These are phyloP conservation scores for Ophiosphaerella herpotricha DNA, from an alignment of 2,329 filamentous ascomycete species.

Conservation along the genomic window DNA sequence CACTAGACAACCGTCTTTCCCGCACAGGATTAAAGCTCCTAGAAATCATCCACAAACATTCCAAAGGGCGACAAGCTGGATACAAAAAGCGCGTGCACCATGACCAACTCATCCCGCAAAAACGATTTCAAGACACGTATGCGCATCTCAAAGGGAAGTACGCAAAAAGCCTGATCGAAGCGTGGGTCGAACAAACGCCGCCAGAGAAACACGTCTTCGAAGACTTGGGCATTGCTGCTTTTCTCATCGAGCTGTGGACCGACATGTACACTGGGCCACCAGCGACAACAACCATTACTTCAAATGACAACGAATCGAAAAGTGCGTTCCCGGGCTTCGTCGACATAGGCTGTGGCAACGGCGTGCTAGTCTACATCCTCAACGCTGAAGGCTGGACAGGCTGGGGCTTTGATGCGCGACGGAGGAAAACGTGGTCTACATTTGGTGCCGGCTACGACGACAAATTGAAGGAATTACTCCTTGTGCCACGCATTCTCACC, in stretches of 20 bases:
- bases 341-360: slow-evolving; percentile 95
- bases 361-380: slow-evolving; percentile 83
- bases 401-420: slow-evolving; percentile 90
- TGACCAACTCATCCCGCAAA: slow-evolving; percentile 78
- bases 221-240: slow-evolving; percentile 87
- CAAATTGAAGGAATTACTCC: slow-evolving; percentile 62
- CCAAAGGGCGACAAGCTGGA: slow-evolving; percentile 65
- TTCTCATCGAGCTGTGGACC: slow-evolving; percentile 87
- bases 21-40: slow-evolving; percentile 73
- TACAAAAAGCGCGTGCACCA: slow-evolving; percentile 84
- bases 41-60: slow-evolving; percentile 73
- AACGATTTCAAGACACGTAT: slow-evolving; percentile 81
- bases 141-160: slow-evolving; percentile 78
- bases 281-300: not conserved
- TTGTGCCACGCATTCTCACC: slow-evolving; percentile 60
- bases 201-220: slow-evolving; percentile 94
- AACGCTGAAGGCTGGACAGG: slow-evolving; percentile 79
- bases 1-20: slow-evolving; percentile 58
- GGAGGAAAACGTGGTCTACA: slow-evolving; percentile 79
- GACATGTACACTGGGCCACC: slow-evolving; percentile 69
- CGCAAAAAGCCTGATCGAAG: slow-evolving; percentile 69
- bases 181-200: slow-evolving; percentile 86
- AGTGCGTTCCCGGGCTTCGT: slow-evolving; percentile 81
- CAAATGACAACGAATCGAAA: not conserved
- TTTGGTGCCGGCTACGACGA: slow-evolving; percentile 61